Conservation (phyloP, 2,329 filamentous ascomycete genomes). For the Alternaria arbusti region DNA sequence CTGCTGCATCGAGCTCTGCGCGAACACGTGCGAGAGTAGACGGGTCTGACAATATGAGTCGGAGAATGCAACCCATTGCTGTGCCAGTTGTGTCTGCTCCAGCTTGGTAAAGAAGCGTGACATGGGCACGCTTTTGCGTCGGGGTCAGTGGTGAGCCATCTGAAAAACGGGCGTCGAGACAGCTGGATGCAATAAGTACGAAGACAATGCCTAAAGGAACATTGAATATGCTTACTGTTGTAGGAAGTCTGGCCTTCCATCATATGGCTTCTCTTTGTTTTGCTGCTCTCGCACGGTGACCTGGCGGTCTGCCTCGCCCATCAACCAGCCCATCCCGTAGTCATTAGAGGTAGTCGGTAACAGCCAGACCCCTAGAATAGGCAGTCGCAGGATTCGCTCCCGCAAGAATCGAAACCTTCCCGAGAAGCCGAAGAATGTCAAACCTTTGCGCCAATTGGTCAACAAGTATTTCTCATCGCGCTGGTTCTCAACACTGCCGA, state of each 20-base stretch:
- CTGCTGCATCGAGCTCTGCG: slow-evolving; percentile 32
- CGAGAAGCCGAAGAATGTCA: slow-evolving; percentile 48
- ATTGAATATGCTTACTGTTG: slow-evolving; percentile 33
- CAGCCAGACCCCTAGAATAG: slow-evolving; percentile 32
- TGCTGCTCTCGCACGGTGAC: slow-evolving; percentile 37
- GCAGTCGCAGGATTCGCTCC: slow-evolving; percentile 38
- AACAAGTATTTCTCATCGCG: slow-evolving; percentile 49
- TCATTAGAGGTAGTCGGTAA: slow-evolving; percentile 40
- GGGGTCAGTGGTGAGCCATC: slow-evolving; percentile 38
- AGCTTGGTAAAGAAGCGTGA: slow-evolving; percentile 48
- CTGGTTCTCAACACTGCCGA: slow-evolving; percentile 50
- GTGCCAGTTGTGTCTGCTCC: slow-evolving; percentile 48
- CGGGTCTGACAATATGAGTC: slow-evolving; percentile 32
- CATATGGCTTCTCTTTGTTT: slow-evolving; percentile 25
- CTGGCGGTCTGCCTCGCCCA: slow-evolving; percentile 45
- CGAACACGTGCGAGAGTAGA: slow-evolving; percentile 21
- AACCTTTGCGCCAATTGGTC: slow-evolving; percentile 46
- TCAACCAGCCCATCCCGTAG: slow-evolving; percentile 48
- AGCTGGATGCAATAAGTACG: slow-evolving; percentile 23
- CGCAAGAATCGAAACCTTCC: slow-evolving; percentile 46
- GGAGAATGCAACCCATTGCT: slow-evolving; percentile 41
- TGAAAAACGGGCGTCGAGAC: slow-evolving; percentile 41
- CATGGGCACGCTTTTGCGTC: slow-evolving; percentile 45
- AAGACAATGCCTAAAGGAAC: background rate
- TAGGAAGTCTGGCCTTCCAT: slow-evolving; percentile 42